Evolutionary conservation across 192 early-diverging fungal species (phyloP).

Genomic region (Umbelopsis isabellina): DNA sequence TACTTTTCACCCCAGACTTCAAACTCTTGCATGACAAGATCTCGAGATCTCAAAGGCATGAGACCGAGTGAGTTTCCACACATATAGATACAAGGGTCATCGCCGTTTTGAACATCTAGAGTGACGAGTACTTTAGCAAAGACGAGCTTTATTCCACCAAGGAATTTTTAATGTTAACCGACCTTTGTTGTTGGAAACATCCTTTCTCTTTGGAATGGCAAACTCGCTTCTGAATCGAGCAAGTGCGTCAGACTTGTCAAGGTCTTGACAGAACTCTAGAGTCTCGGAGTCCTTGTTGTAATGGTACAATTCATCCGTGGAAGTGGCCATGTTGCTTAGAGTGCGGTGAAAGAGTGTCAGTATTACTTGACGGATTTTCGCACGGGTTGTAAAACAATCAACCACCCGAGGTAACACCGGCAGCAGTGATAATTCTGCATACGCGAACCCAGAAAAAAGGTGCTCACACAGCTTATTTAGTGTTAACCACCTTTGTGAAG

Average conservation of each 20-base stretch:
- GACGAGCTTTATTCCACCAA: too few species aligned
- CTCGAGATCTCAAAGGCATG: constrained; percentile 69
- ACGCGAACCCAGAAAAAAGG: too few species aligned
- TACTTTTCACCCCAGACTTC: constrained; percentile 82
- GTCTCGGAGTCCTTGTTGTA: neutral
- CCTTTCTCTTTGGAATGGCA: constrained; percentile 54
- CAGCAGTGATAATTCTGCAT: too few species aligned
- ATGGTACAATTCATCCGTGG: neutral
- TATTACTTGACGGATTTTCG: too few species aligned
- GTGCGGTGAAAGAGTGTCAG: neutral
- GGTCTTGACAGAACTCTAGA: constrained; percentile 43
- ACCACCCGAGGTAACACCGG: too few species aligned
- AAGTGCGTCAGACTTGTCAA: constrained; percentile 64
- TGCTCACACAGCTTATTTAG: too few species aligned
- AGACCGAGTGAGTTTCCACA: constrained; percentile 96
- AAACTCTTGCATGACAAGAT: constrained; percentile 84
- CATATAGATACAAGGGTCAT: constrained; percentile 71
- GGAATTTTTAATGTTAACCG: neutral
- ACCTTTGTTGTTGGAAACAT: constrained; percentile 39
- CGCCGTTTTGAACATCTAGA: constrained; percentile 16
- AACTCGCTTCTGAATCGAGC: constrained; percentile 61
- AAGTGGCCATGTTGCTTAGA: neutral
- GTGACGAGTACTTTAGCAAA: too few species aligned
- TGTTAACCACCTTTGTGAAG: too few species aligned
- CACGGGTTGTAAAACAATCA: too few species aligned